Evolutionary conservation across 2,329 filamentous ascomycete species (phyloP).

Genomic region (Aspergillus sp.): DNA sequence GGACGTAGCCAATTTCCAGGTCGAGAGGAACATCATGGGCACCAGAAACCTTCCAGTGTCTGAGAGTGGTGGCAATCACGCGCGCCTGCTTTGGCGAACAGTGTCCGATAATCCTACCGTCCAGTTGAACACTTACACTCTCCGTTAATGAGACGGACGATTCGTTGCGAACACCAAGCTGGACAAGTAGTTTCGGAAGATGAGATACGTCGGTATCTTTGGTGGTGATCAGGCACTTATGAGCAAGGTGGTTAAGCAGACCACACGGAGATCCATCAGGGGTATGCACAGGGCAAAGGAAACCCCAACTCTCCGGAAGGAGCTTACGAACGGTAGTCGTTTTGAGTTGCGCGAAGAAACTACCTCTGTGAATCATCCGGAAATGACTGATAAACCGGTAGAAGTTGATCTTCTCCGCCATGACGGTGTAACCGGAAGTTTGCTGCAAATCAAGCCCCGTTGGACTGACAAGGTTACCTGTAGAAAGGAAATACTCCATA

Average conservation of each 20-base stretch:
- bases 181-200: conserved; percentile 70
- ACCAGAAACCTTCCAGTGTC: conserved; percentile 94
- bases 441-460: conserved; percentile 94
- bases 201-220: conserved; percentile 70
- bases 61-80: conserved; percentile 78
- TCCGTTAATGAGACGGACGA: conserved; percentile 79
- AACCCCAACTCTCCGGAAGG: conserved; percentile 95
- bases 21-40: conserved; percentile 75
- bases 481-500: conserved; percentile 94
- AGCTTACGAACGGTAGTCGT: conserved; percentile 96
- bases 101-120: conserved; percentile 87
- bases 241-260: conserved; percentile 88
- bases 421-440: conserved; percentile 89
- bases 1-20: conserved; percentile 89
- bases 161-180: conserved; percentile 74
- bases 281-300: conserved; percentile 94
- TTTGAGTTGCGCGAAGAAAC: conserved; percentile 96
- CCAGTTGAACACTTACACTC: conserved; percentile 84
- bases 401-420: conserved; percentile 99
- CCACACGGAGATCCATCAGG: conserved; percentile 95
- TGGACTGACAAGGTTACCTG: conserved; percentile 86
- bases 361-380: conserved; percentile 97
- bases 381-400: conserved; percentile 98
- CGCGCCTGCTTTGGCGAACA: conserved; percentile 81
- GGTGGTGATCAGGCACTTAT: conserved; percentile 90